Evolutionary conservation across 2,329 filamentous ascomycete species (phyloP).

Genomic region (Amphichorda felina): DNA sequence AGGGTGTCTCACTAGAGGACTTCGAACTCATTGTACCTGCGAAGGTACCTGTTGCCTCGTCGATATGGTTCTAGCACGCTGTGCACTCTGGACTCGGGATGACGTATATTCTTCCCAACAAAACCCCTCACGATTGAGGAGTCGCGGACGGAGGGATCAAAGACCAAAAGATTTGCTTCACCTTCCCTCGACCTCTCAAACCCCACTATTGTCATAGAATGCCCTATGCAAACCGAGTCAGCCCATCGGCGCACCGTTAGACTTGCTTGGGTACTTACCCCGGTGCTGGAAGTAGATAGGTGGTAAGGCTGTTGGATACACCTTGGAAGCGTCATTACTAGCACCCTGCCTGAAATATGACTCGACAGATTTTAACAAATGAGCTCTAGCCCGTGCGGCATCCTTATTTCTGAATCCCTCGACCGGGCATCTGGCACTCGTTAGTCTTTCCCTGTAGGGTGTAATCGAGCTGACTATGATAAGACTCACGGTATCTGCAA

Average conservation of each 20-base stretch:
- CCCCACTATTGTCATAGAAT: conserved; percentile 84
- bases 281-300: conserved; percentile 87
- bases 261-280: conserved; percentile 35
- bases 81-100: conserved; percentile 21
- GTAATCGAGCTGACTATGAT: too few species aligned
- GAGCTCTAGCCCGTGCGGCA: conserved; percentile 29
- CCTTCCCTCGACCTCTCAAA: conserved; percentile 60
- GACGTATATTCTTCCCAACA: conserved; percentile 32
- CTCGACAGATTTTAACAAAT: conserved; percentile 58
- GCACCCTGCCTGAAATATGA: conserved; percentile 56
- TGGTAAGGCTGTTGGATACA: conserved; percentile 61
- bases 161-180: conserved; percentile 62
- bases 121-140: conserved; percentile 50
- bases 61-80: conserved; percentile 61
- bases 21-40: conserved; percentile 68
- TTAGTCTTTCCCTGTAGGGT: neutral
- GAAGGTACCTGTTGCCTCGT: conserved; percentile 54
- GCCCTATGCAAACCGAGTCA: conserved; percentile 35
- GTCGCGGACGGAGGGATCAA: conserved; percentile 76
- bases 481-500: conserved; percentile 47
- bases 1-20: conserved; percentile 48
- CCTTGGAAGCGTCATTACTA: conserved; percentile 35
- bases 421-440: conserved; percentile 41
- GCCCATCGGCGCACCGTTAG: too few species aligned
- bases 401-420: conserved; percentile 42